Percentiles rank a stretch among this genome's conserved stretches.
Evolutionary conservation across 176 grass and related monocot genomes (phyloP).

Genomic region (Hordeum vulgare): MorexV3_pseudomolecules_assembly NC_058522.1:532070941-532071440

Average conservation of each 20-base stretch:
- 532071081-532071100: background rate
- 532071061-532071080: too few relatives aligned
- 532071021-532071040: too few relatives aligned
- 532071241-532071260: background rate
- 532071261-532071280: background rate
- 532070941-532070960: too few relatives aligned
- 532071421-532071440: background rate
- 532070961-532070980: too few relatives aligned
- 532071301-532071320: background rate
- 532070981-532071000: too few relatives aligned
- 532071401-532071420: background rate
- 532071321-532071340: background rate
- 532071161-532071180: background rate
- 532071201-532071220: background rate
- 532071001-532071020: too few relatives aligned
- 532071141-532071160: background rate
- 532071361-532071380: background rate
- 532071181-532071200: background rate
- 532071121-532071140: background rate
- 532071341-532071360: background rate
- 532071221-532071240: background rate
- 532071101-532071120: background rate
- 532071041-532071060: too few relatives aligned
- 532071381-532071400: background rate
- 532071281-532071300: background rate